Base-by-base conservation (phyloP, 2,329 filamentous ascomycete species). In the Cryphonectria naterciae region DNA sequence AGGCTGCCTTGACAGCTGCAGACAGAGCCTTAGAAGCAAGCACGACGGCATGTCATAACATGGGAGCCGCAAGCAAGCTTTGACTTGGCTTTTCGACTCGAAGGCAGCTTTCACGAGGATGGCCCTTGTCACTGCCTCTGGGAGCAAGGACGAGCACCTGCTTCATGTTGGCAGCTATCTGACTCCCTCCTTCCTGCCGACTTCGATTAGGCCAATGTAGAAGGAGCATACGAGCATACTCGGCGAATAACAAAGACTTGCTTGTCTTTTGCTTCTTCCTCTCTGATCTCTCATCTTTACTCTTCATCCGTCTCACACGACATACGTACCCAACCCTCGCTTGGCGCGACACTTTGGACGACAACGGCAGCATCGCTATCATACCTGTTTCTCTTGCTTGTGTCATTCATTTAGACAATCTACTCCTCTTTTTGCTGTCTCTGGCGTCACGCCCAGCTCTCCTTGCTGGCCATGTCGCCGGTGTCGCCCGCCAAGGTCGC, bases 401-500 rank as follows among this genome's bases (percentile, higher is more conserved):
- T 68, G 61, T 68, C 68, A 54, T 19, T 60, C 37, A 60, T 58
- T 52, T 25, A 52, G 32, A 41, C 28, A 37, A 7, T 65, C 10
- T 35, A 5, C 32, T 49, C 17, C 32, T 10, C 43, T 63, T 39
- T 25, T 17, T 15, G n/a, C 62, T 28, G 19, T n/a, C 56, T n/a
- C 28, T 32, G 35, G n/a, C 54, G 6, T 8, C 25, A 54, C 43
- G 2, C 15, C 46, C 39, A 28, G 8, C 32, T 32, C 19, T 4
- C 37, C 17, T 65, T 22, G 41, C 10, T 52, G 52, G 52, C 52
- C 71, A 73, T 73, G 71, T 60, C 71, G 52, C 63, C 69, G 19
- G 7, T 69, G 35, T 63, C 22, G 19, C 46, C 60, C 58, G 37
- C 54, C 63, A 58, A 52, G 39, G 65, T 54, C 46, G 49, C 54